phyloP scores from a whole-genome alignment of 2,329 filamentous ascomycete genomes.

The Penicillium griseofulvum region DNA sequence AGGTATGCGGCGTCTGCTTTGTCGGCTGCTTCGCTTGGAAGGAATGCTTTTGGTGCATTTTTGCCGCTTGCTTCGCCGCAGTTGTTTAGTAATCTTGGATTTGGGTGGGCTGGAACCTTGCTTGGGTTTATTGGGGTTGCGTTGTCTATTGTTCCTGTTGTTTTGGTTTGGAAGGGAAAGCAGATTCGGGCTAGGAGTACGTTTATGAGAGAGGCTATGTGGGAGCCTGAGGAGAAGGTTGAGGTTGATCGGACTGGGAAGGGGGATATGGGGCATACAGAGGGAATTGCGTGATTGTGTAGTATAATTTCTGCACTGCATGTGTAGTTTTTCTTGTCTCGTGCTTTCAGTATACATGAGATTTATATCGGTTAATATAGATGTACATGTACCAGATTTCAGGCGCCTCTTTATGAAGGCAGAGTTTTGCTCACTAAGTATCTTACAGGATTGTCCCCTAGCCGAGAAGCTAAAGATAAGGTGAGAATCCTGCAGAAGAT shows the following conservation, averaged over 20 bases:
- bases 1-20: slow-evolving; percentile 49
- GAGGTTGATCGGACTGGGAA: slow-evolving; percentile 10
- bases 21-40: slow-evolving; percentile 5
- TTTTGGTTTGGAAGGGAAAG: slow-evolving; percentile 43
- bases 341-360: no score
- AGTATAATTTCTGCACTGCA: background rate
- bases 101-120: slow-evolving; percentile 45
- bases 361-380: no score
- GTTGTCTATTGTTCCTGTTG: slow-evolving; percentile 41
- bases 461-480: no score
- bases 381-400: no score
- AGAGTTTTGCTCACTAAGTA: no score
- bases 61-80: slow-evolving; percentile 45
- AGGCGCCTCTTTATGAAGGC: no score
- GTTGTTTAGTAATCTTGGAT: slow-evolving; percentile 43
- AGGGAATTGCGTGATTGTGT: background rate
- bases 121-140: slow-evolving; percentile 45
- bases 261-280: background rate
- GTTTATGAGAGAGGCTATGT: slow-evolving; percentile 29
- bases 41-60: slow-evolving; percentile 32
- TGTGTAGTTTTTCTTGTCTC: background rate
- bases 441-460: no score
- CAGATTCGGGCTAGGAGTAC: slow-evolving; percentile 36
- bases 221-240: slow-evolving; percentile 15
- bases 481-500: no score